These are phyloP conservation scores for Phalaenopsis equestris DNA, from an alignment of 106 monocot genomes.

Conservation along the genomic window DNA sequence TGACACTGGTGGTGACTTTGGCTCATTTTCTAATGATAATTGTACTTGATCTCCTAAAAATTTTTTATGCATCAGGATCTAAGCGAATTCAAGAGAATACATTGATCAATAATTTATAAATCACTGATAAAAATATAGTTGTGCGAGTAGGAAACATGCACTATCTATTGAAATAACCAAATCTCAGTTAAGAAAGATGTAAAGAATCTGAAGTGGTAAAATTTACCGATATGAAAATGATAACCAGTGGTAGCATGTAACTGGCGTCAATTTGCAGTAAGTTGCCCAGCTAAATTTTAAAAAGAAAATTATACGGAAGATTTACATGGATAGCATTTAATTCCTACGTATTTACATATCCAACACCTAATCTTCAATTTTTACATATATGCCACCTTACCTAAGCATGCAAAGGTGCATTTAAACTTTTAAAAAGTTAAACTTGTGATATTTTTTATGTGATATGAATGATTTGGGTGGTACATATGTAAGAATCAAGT, in stretches of 20 bases:
- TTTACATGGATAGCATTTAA: too few species aligned
- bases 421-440: too few species aligned
- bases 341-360: too few species aligned
- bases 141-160: background rate
- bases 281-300: background rate
- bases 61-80: background rate
- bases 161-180: background rate
- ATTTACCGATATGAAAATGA: background rate
- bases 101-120: background rate
- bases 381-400: too few species aligned
- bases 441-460: too few species aligned
- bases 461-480: too few species aligned
- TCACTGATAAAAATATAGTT: background rate
- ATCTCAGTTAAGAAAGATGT: background rate
- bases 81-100: background rate
- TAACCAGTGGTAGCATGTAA: background rate
- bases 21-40: constrained; percentile 20
- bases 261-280: background rate
- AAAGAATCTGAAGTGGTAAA: background rate
- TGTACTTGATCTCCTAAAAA: constrained; percentile 23
- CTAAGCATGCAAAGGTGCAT: too few species aligned
- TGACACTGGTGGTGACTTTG: constrained; percentile 33
- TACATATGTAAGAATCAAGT: too few species aligned
- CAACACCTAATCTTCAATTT: too few species aligned
- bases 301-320: background rate